These are phyloP conservation scores for Clavaria fumosa DNA, from an alignment of 768 basidiomycete genomes.

Conservation along the genomic window DNA sequence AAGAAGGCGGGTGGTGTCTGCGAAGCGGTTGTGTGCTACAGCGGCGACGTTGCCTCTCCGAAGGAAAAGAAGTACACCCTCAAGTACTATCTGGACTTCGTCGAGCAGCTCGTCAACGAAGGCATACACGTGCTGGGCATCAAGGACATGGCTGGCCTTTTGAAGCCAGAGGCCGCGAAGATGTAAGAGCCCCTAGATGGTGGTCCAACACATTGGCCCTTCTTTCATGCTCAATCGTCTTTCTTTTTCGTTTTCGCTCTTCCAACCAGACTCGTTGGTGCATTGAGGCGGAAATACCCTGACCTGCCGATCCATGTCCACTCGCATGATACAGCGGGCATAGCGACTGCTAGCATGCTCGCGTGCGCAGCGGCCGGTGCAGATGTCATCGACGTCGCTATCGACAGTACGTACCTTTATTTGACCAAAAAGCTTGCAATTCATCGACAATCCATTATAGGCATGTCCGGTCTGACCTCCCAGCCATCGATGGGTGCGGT, in stretches of 20 bases:
- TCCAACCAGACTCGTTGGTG: constrained; percentile 61
- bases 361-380: constrained; percentile 95
- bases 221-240: not conserved
- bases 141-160: constrained; percentile 97
- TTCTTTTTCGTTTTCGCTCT: constrained; percentile 4
- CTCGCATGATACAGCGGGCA: constrained; percentile 98
- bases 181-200: too few species aligned
- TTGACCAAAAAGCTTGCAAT: constrained; percentile 8
- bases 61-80: constrained; percentile 96
- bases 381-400: constrained; percentile 95
- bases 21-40: constrained; percentile 97
- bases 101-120: constrained; percentile 82
- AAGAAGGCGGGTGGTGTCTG: constrained; percentile 99
- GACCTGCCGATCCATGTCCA: constrained; percentile 98
- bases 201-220: too few species aligned
- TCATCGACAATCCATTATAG: constrained; percentile 24
- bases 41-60: constrained; percentile 88
- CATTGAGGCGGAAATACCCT: constrained; percentile 91
- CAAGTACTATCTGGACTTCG: constrained; percentile 92
- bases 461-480: constrained; percentile 96
- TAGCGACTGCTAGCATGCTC: constrained; percentile 94
- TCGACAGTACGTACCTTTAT: constrained; percentile 63
- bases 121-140: constrained; percentile 95
- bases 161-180: constrained; percentile 89
- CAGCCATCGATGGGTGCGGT: constrained; percentile 99